Conservation (phyloP, 2,329 filamentous ascomycete genomes). For the Cadophora sp. region DNA sequence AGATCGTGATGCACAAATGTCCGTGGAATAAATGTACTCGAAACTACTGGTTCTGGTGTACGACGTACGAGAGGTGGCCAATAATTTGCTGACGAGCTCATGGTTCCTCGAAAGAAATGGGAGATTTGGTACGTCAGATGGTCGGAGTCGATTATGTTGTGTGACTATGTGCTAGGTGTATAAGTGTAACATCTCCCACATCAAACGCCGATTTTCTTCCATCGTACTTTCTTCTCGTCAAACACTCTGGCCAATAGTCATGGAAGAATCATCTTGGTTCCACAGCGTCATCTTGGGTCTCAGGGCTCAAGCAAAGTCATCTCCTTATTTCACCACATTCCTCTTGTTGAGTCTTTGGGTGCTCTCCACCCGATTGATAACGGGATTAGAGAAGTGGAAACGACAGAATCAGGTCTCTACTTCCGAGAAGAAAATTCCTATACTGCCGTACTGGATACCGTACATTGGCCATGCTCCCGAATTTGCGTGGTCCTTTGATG, state of each 20-base stretch:
- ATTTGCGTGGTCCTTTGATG: constrained; percentile 42
- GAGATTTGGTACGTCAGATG: background rate
- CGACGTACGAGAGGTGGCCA: background rate
- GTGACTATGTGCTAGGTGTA: background rate
- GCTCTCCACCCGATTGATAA: constrained; percentile 13
- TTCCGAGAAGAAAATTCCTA: constrained; percentile 23
- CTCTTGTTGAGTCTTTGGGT: background rate
- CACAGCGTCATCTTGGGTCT: background rate
- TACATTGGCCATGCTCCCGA: constrained; percentile 58
- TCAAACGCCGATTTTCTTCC: background rate
- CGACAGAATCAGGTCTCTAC: background rate
- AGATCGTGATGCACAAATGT: background rate
- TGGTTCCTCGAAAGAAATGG: background rate
- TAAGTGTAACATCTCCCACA: background rate
- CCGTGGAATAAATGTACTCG: background rate
- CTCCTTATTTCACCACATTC: constrained; percentile 6
- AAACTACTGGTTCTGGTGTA: background rate
- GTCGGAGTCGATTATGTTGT: background rate
- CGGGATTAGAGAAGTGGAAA: constrained; percentile 15
- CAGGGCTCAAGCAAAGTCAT: constrained; percentile 1
- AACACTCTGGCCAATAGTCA: background rate
- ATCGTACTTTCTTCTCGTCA: background rate
- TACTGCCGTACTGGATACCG: constrained; percentile 65
- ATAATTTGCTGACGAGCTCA: background rate
- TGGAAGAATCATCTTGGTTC: background rate